These are phyloP conservation scores for Termitomyces eurrhizus DNA, from an alignment of 768 basidiomycete species.

Conservation along the genomic window DNA sequence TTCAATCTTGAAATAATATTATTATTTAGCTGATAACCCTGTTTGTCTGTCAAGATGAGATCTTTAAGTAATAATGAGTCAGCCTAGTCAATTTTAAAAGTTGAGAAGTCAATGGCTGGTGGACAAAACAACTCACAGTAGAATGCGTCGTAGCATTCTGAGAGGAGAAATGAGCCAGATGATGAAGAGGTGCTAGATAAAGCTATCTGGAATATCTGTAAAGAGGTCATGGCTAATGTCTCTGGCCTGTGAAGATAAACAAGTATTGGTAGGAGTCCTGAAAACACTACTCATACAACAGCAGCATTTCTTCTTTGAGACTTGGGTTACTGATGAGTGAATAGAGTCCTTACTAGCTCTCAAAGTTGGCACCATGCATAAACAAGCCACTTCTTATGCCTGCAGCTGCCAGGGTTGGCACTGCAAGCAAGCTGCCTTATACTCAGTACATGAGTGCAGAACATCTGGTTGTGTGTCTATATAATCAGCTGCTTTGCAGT, in stretches of 20 bases:
- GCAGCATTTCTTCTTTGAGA: no score
- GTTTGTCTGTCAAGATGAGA: constrained; percentile 33
- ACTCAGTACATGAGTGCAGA: no score
- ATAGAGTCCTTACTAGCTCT: no score
- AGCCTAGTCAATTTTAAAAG: constrained; percentile 32
- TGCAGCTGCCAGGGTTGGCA: no score
- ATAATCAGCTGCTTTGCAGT: no score
- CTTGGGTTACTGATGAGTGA: no score
- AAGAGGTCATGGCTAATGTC: constrained; percentile 31
- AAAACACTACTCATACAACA: no score
- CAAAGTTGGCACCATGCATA: no score
- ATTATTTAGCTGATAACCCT: constrained; percentile 34
- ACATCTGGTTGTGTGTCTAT: no score
- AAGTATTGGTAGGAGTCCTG: constrained; percentile 23
- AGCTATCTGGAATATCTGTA: constrained; percentile 32
- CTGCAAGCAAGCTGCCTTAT: no score
- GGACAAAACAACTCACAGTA: constrained; percentile 44
- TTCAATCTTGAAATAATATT: constrained; percentile 44
- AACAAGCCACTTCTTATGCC: no score
- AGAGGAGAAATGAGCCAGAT: constrained; percentile 39
- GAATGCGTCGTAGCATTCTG: constrained; percentile 49
- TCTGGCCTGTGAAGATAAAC: constrained; percentile 59
- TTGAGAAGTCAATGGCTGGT: constrained; percentile 28
- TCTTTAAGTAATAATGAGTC: constrained; percentile 40
- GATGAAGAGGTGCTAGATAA: constrained; percentile 37